Percentiles rank a stretch among this genome's conserved stretches.
phyloP scores from a whole-genome alignment of 2,329 filamentous ascomycete species.

The Alternaria sp. region DNA sequence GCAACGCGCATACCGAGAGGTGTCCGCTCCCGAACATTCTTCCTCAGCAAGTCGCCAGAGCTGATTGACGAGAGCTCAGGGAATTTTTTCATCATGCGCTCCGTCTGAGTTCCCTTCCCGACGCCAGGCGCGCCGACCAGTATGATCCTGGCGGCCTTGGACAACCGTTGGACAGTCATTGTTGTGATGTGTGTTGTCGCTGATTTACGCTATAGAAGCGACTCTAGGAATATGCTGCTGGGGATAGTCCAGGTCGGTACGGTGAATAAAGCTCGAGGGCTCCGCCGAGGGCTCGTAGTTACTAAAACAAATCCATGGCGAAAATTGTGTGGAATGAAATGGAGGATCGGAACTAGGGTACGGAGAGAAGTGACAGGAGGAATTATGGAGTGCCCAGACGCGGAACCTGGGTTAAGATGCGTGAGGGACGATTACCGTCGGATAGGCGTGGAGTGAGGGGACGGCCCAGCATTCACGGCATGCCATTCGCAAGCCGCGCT shows the following conservation, averaged over 20 bases:
- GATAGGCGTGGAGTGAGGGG: conserved; percentile 13
- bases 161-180: conserved; percentile 35
- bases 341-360: not conserved
- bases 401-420: not conserved
- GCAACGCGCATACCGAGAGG: conserved; percentile 69
- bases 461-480: conserved; percentile 4
- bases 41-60: conserved; percentile 88
- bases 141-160: conserved; percentile 86
- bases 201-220: not conserved
- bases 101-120: conserved; percentile 94
- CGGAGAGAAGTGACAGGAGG: not conserved
- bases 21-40: conserved; percentile 89
- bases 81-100: conserved; percentile 84
- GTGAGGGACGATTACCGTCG: conserved; percentile 1
- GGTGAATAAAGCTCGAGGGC: conserved; percentile 34
- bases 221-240: not conserved
- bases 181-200: not conserved
- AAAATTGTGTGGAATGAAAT: not conserved
- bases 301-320: conserved; percentile 31
- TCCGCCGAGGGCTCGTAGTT: conserved; percentile 22
- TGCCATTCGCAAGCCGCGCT: conserved; percentile 4
- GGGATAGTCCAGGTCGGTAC: conserved; percentile 13
- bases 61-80: conserved; percentile 90
- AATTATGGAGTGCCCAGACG: not conserved
- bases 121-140: conserved; percentile 95